Evolutionary conservation across 2,329 filamentous ascomycete species (phyloP).

Genomic region (Aspergillus udagawae): DNA sequence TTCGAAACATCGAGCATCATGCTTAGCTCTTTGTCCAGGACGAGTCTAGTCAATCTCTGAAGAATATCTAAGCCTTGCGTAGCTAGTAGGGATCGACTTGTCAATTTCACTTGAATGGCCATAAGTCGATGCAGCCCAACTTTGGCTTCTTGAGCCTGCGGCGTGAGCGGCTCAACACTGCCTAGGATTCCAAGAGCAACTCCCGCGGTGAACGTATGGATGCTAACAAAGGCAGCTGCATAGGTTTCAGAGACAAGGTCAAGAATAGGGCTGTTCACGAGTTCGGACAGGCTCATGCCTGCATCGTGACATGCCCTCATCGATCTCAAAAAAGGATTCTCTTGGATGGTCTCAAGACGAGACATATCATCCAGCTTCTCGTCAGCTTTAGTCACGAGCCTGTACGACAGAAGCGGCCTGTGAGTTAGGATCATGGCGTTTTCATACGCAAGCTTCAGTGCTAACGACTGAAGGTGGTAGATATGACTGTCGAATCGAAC

Average conservation of each 20-base stretch:
- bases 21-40: slow-evolving; percentile 21
- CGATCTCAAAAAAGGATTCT: slow-evolving; percentile 5
- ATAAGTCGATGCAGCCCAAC: slow-evolving; percentile 17
- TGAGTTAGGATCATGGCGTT: slow-evolving; percentile 32
- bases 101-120: slow-evolving; percentile 16
- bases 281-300: slow-evolving; percentile 14
- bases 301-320: slow-evolving; percentile 17
- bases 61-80: slow-evolving; percentile 20
- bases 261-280: slow-evolving; percentile 8
- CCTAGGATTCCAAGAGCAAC: slow-evolving; percentile 18
- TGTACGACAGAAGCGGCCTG: slow-evolving; percentile 22
- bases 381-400: neutral
- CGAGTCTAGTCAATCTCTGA: slow-evolving; percentile 12
- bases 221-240: slow-evolving; percentile 20
- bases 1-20: slow-evolving; percentile 12
- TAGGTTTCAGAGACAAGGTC: slow-evolving; percentile 19
- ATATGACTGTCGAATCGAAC: slow-evolving; percentile 22
- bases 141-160: slow-evolving; percentile 14
- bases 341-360: neutral
- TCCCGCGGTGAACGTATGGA: slow-evolving; percentile 24
- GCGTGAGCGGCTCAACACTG: slow-evolving; percentile 18
- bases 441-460: slow-evolving; percentile 31
- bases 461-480: slow-evolving; percentile 30
- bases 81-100: slow-evolving; percentile 12
- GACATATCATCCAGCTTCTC: neutral